These are phyloP conservation scores for Plasmodium blacklocki DNA, from an alignment of 169 alveolate genomes.

Conservation along the genomic window DNA sequence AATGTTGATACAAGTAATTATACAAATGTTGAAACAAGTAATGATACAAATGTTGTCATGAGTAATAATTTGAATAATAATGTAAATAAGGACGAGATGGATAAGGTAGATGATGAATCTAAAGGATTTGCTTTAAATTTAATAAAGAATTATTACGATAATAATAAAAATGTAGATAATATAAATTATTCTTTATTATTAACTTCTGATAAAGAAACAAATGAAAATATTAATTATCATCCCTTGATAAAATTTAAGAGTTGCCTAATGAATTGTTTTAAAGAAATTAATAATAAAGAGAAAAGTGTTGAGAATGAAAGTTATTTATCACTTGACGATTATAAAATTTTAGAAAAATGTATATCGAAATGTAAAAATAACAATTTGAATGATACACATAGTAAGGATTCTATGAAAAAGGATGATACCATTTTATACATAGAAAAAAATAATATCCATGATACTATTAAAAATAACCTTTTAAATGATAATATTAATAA, in stretches of 20 bases:
- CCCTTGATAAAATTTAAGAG: slow-evolving; percentile 20
- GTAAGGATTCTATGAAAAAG: not conserved
- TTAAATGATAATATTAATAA: slow-evolving; percentile 3
- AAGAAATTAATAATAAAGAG: not conserved
- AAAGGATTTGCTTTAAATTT: not conserved
- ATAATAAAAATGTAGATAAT: slow-evolving; percentile 10
- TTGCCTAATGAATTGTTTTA: slow-evolving; percentile 25
- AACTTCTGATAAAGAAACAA: slow-evolving; percentile 5
- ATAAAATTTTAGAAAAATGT: slow-evolving; percentile 32
- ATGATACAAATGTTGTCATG: not conserved
- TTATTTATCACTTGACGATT: slow-evolving; percentile 10
- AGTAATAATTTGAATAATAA: not conserved
- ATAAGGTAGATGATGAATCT: slow-evolving; percentile 1
- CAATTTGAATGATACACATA: not conserved
- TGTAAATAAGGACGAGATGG: not conserved
- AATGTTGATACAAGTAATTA: not conserved
- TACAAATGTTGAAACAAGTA: too few relatives aligned
- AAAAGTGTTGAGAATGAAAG: not conserved
- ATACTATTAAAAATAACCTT: not conserved
- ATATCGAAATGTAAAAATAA: slow-evolving; percentile 21
- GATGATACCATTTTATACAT: not conserved
- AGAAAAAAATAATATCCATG: not conserved
- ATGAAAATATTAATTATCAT: slow-evolving; percentile 6
- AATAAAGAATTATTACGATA: slow-evolving; percentile 15
- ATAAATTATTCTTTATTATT: slow-evolving; percentile 9